phyloP scores from a whole-genome alignment of 2,329 filamentous ascomycete genomes.

The Neonectria ditissima region DNA sequence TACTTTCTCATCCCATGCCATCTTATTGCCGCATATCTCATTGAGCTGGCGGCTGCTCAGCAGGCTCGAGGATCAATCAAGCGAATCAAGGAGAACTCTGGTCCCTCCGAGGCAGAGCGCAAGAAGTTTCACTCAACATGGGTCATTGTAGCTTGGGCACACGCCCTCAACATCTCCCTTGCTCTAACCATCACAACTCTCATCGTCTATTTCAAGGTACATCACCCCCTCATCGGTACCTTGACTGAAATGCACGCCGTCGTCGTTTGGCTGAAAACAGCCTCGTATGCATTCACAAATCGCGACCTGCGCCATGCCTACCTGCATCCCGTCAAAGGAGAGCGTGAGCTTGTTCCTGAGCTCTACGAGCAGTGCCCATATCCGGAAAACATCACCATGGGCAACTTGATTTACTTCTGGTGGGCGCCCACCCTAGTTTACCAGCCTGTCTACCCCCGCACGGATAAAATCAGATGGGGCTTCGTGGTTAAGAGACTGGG shows the following conservation, averaged over 20 bases:
- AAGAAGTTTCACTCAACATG: slow-evolving; percentile 80
- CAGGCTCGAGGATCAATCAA: slow-evolving; percentile 79
- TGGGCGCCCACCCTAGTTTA: slow-evolving; percentile 97
- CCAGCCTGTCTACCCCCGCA: slow-evolving; percentile 94
- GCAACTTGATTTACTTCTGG: slow-evolving; percentile 95
- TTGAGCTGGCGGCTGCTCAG: slow-evolving; percentile 85
- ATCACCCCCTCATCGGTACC: slow-evolving; percentile 94
- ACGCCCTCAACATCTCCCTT: slow-evolving; percentile 85
- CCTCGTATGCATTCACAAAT: slow-evolving; percentile 97
- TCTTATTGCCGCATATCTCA: slow-evolving; percentile 88
- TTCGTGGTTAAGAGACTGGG: slow-evolving; percentile 87
- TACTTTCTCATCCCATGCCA: slow-evolving; percentile 92
- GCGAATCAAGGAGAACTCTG: slow-evolving; percentile 56
- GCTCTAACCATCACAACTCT: slow-evolving; percentile 84
- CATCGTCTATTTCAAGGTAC: slow-evolving; percentile 89
- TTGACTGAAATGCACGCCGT: slow-evolving; percentile 91
- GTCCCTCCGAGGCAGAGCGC: slow-evolving; percentile 68
- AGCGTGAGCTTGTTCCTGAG: slow-evolving; percentile 79
- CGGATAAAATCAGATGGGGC: slow-evolving; percentile 82
- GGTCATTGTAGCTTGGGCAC: slow-evolving; percentile 82
- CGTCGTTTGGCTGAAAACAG: slow-evolving; percentile 95
- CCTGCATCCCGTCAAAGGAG: slow-evolving; percentile 77
- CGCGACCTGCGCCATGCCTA: slow-evolving; percentile 92
- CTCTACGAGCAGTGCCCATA: slow-evolving; percentile 89
- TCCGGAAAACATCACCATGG: slow-evolving; percentile 87